A percentile compares a stretch with the other conserved stretches of the same genome.
Conservation (phyloP, 2,329 filamentous ascomycete species). For the Cordyceps fumosorosea region DNA sequence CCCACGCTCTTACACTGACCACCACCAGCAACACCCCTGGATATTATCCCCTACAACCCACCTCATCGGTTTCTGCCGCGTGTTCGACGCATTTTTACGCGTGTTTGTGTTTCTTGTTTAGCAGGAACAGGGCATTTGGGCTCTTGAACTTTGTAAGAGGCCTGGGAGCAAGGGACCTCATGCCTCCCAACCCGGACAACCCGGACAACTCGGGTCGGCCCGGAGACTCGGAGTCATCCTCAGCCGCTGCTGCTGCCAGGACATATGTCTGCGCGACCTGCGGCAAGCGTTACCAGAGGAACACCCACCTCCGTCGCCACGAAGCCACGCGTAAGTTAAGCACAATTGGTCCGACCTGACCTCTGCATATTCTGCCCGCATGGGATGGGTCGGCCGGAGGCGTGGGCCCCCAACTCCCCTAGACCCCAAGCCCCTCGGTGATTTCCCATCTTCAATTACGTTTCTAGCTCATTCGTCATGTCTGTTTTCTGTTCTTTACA, state of each 20-base stretch:
- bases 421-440: background rate
- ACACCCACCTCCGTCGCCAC: slow-evolving; percentile 22
- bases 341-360: background rate
- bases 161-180: background rate
- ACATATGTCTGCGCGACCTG: slow-evolving; percentile 17
- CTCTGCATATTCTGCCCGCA: background rate
- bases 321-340: slow-evolving; percentile 21
- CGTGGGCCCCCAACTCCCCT: background rate
- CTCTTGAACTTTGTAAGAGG: background rate
- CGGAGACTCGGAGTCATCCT: background rate
- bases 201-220: no score
- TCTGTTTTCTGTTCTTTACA: background rate
- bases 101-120: background rate
- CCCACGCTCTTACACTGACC: slow-evolving; percentile 1
- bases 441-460: background rate
- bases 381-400: no score
- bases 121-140: background rate
- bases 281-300: slow-evolving; percentile 22
- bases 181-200: background rate
- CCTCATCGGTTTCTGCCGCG: background rate
- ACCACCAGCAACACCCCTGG: background rate
- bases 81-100: background rate
- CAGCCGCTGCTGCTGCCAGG: background rate
- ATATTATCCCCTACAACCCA: background rate
- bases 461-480: background rate